These are phyloP conservation scores for Aspergillus sp. DNA, from an alignment of 2,329 filamentous ascomycete genomes.

Conservation along the genomic window DNA sequence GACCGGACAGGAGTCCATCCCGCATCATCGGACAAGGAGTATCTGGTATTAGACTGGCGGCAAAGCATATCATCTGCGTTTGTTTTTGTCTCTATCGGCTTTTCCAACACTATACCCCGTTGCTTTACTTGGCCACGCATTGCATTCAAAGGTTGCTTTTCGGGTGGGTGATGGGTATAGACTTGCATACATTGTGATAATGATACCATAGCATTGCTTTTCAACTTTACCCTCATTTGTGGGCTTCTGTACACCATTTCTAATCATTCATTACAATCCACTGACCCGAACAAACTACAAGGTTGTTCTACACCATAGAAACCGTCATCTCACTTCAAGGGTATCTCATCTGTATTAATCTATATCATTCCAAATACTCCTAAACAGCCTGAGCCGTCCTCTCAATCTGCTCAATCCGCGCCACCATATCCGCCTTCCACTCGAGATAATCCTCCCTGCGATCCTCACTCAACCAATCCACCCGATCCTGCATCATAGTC, in stretches of 20 bases:
- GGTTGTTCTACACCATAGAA: not conserved
- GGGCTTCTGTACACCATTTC: conserved; percentile 11
- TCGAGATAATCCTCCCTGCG: conserved; percentile 43
- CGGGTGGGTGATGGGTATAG: conserved; percentile 14
- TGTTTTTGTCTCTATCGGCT: not conserved
- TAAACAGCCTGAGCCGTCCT: conserved; percentile 12
- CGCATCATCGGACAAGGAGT: conserved; percentile 86
- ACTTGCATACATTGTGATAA: conserved; percentile 11
- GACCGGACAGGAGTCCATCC: conserved; percentile 58
- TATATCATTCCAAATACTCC: not conserved
- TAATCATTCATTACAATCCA: not conserved
- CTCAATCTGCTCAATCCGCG: conserved; percentile 38
- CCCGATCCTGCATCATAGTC: conserved; percentile 54
- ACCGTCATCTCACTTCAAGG: conserved; percentile 2
- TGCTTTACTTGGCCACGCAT: not conserved
- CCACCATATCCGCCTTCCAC: conserved; percentile 49
- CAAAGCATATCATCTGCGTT: not conserved
- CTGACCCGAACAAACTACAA: not conserved
- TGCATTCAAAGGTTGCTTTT: not conserved
- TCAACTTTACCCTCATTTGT: not conserved
- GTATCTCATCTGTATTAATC: conserved; percentile 11
- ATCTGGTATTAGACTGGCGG: conserved; percentile 75
- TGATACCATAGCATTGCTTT: not conserved
- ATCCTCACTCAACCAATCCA: conserved; percentile 51
- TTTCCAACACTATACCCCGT: conserved; percentile 4